Percentiles rank a stretch among this genome's conserved stretches.
Conservation (phyloP, 257 asterid species). For the Osmanthus fragrans region DNA sequence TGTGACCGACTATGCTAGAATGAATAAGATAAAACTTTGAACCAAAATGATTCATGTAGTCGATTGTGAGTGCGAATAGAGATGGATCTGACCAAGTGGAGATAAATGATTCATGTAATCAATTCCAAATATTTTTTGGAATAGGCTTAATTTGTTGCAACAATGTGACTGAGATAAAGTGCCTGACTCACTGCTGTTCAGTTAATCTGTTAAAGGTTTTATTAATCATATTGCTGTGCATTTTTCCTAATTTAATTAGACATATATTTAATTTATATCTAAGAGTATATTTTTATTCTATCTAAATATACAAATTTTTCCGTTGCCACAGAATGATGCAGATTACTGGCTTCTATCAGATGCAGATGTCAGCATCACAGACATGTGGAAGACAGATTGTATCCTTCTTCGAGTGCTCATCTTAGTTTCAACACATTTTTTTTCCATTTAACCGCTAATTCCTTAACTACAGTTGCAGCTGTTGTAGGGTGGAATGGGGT, state of each 20-base stretch:
- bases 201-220: neutral
- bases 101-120: neutral
- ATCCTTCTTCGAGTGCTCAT: constrained; percentile 30
- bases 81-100: neutral
- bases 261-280: neutral
- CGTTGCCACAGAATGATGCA: constrained; percentile 61
- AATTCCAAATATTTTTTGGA: neutral
- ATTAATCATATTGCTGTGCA: neutral
- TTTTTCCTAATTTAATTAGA: neutral
- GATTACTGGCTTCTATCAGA: constrained; percentile 94
- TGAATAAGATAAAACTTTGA: neutral
- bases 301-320: constrained; percentile 17
- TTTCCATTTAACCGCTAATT: constrained; percentile 10
- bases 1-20: neutral
- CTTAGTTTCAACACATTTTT: neutral
- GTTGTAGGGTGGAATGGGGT: constrained; percentile 64
- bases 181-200: neutral
- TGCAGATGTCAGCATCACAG: constrained; percentile 80
- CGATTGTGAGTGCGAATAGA: neutral
- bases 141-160: neutral
- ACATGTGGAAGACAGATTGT: constrained; percentile 91
- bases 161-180: neutral
- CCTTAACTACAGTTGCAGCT: constrained; percentile 42
- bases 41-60: too few species aligned
- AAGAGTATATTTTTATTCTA: constrained; percentile 2